Evolutionary conservation across 129 eudicot genomes (phyloP), one percentile per base, ranked within the genome.

Genomic region (Solidago caesia): DNA sequence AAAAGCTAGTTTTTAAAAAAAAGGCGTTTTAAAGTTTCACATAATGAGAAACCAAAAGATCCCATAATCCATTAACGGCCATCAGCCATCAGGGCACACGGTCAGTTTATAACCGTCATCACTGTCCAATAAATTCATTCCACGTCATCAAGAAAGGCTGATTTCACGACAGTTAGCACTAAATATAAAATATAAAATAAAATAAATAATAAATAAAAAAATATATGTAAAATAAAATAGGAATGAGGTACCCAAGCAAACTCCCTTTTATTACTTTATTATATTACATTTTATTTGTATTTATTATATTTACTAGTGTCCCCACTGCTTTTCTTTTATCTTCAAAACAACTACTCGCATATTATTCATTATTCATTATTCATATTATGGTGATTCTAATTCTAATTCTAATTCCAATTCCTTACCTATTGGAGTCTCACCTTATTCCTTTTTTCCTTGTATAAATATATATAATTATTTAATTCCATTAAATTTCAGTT

Each of bases 401-500:
- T 56, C 21, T 0, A 26, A 56, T 56, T 6, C 21, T 56, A 41
- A 51, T 74, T 12, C 45, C 46, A 41, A 71, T 71, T 73, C 67
- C 76, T 21, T 61, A 62, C 78, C 78, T 29, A 44, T 75, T 64
- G 64, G 72, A 47, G 64, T 75, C 79, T 13, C 8, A 60, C 26
- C 65, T 60, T 27, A 21, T 60, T 72, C 52, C 55, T 53, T 41
- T 64, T 64, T 46, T 52, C 65, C 65, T 12, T 12, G 53, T 64
- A 75, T 75, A 75, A 12, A 66, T 12, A 56, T 5, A 9, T 9
- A 49, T 10, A n/a, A 9, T 61, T 10, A 61, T 51, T 27, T 8
- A 9, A 68, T 8, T 66, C 41, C 5, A 59, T 78, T 71, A 16
- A 42, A 55, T 76, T 79, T 64, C 60, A 33, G 4, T 33, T 33